phyloP scores from a whole-genome alignment of 257 asterid genomes.

The Ehretia macrophylla region DNA sequence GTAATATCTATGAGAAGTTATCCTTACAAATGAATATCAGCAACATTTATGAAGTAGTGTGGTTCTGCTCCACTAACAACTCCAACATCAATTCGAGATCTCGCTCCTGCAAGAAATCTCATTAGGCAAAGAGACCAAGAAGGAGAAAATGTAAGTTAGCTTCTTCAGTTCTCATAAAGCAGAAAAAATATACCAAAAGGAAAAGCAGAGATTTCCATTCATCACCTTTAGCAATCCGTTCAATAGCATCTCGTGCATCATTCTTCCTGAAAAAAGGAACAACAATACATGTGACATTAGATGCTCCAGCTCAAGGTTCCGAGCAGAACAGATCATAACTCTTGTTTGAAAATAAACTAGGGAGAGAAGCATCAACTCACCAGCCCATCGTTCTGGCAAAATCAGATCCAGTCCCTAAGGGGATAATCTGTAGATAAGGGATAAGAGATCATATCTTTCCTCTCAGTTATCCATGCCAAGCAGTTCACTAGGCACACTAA shows the following conservation, averaged over 20 bases:
- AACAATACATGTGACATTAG: conserved; percentile 8
- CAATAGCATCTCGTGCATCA: conserved; percentile 77
- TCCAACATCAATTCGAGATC: conserved; percentile 70
- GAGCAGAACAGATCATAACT: conserved; percentile 1
- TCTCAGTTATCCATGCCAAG: conserved; percentile 14
- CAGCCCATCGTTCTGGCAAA: conserved; percentile 88
- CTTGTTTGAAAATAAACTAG: conserved; percentile 16
- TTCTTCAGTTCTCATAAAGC: not conserved
- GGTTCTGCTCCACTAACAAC: conserved; percentile 60
- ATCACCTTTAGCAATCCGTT: conserved; percentile 73
- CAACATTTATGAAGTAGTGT: conserved; percentile 83
- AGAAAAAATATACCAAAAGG: not conserved
- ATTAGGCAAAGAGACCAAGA: conserved; percentile 10
- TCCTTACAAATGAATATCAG: conserved; percentile 84
- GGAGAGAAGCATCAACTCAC: conserved; percentile 41
- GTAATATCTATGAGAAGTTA: not conserved
- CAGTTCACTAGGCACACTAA: conserved; percentile 12
- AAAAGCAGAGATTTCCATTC: not conserved
- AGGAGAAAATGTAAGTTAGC: not conserved
- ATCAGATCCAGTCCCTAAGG: conserved; percentile 95
- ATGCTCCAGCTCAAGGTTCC: conserved; percentile 12
- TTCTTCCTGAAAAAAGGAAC: conserved; percentile 55
- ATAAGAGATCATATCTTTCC: conserved; percentile 17
- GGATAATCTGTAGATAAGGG: conserved; percentile 67
- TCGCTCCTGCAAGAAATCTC: conserved; percentile 50